Percentiles rank a stretch among this genome's conserved stretches.
phyloP scores from a whole-genome alignment of 2,329 filamentous ascomycete genomes.

The Aureobasidium melanogenum region DNA sequence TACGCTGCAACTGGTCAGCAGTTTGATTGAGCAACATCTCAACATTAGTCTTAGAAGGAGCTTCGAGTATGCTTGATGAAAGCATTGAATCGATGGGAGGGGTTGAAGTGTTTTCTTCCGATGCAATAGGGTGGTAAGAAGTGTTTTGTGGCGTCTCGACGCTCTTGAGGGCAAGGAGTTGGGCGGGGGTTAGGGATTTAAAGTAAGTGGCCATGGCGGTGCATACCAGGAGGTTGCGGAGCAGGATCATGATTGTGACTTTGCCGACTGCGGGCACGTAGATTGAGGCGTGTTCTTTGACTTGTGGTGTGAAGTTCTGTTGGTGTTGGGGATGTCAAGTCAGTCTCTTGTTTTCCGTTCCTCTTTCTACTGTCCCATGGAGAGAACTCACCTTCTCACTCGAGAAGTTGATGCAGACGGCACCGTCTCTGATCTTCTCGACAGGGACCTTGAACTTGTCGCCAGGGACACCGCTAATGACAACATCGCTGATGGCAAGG shows the following conservation, averaged over 20 bases:
- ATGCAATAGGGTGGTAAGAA: background rate
- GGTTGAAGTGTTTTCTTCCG: constrained; percentile 4
- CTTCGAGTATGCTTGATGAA: constrained; percentile 6
- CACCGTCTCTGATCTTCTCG: constrained; percentile 74
- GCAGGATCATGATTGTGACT: constrained; percentile 85
- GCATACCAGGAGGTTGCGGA: constrained; percentile 78
- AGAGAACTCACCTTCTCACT: constrained; percentile 58
- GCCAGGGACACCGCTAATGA: constrained; percentile 85
- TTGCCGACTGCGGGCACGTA: constrained; percentile 97
- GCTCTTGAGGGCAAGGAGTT: background rate
- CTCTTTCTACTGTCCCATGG: background rate
- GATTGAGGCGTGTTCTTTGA: constrained; percentile 93
- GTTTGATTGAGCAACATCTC: background rate
- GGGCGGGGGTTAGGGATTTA: background rate
- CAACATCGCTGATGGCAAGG: constrained; percentile 80
- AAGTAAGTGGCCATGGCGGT: constrained; percentile 18
- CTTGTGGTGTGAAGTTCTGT: constrained; percentile 75
- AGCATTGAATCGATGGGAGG: constrained; percentile 5
- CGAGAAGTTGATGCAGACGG: constrained; percentile 98
- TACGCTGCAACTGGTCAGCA: constrained; percentile 27
- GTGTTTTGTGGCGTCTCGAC: background rate
- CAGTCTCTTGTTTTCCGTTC: background rate
- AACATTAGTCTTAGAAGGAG: background rate
- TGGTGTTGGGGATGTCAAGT: background rate
- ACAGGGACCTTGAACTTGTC: constrained; percentile 86